Conservation (phyloP, 2,329 filamentous ascomycete genomes). For the Harringtonia aguacate region DNA sequence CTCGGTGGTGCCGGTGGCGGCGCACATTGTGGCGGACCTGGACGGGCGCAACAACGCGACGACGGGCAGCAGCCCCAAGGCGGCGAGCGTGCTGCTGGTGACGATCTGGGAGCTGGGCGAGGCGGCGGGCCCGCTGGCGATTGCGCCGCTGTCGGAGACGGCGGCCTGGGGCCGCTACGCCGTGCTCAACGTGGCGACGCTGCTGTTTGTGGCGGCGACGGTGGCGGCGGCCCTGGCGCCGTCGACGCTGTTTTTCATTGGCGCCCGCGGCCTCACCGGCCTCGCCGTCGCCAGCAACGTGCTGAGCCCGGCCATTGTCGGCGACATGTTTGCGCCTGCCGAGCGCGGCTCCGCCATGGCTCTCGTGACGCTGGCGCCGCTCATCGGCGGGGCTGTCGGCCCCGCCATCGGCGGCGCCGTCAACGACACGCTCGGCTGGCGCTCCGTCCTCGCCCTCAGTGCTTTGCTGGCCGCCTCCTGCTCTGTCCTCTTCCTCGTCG, state of each 20-base stretch:
- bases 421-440: conserved; percentile 21
- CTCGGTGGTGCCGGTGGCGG: conserved; percentile 41
- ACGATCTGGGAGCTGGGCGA: conserved; percentile 63
- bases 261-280: conserved; percentile 57
- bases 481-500: conserved; percentile 15
- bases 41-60: conserved; percentile 16
- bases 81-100: conserved; percentile 49
- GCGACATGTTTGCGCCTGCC: conserved; percentile 48
- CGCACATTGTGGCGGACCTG: conserved; percentile 38
- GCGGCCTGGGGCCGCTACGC: conserved; percentile 38
- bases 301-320: conserved; percentile 53
- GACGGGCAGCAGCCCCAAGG: conserved; percentile 20
- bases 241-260: conserved; percentile 48
- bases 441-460: conserved; percentile 21
- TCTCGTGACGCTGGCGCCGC: conserved; percentile 15
- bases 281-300: conserved; percentile 52
- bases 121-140: conserved; percentile 47
- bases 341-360: conserved; percentile 44
- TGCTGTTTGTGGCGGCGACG: conserved; percentile 38
- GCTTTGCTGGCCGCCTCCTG: conserved; percentile 13
- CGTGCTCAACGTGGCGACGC: conserved; percentile 42
- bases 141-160: conserved; percentile 53
- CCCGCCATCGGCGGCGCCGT: conserved; percentile 22
- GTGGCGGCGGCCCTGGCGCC: conserved; percentile 24
- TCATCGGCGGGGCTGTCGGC: conserved; percentile 20